phyloP scores from a whole-genome alignment of 2,329 filamentous ascomycete species.

The Neopestalotiopsis rosae region DNA sequence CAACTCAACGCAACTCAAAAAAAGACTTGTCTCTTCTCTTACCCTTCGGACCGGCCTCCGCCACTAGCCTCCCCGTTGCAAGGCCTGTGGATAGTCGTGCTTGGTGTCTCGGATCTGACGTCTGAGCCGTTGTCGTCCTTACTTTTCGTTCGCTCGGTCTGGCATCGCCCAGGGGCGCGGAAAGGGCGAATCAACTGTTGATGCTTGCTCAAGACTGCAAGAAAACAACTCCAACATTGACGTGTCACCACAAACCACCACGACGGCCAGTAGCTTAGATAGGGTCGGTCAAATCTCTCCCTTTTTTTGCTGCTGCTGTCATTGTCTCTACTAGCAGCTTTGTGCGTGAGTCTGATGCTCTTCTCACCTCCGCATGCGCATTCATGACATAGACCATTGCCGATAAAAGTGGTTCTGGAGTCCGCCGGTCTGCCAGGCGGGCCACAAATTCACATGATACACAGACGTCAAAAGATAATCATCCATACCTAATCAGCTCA shows the following conservation, averaged over 20 bases:
- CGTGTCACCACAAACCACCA: conserved; percentile 29
- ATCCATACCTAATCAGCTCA: conserved; percentile 3
- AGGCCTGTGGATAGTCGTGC: conserved; percentile 1
- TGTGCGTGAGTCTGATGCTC: conserved; percentile 20
- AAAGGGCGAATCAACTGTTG: conserved; percentile 22
- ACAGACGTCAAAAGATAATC: conserved; percentile 10
- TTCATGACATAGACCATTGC: conserved; percentile 16
- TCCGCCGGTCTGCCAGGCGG: background rate
- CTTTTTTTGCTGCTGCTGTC: conserved; percentile 21
- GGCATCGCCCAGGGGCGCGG: conserved; percentile 13
- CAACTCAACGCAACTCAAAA: background rate
- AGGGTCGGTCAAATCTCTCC: conserved; percentile 25
- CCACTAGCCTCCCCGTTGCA: conserved; percentile 2
- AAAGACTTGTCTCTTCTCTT: background rate
- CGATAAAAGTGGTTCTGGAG: conserved; percentile 15
- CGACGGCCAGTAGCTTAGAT: conserved; percentile 23
- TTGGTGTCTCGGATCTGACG: conserved; percentile 15
- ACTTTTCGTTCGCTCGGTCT: conserved; percentile 16
- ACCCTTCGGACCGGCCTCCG: background rate
- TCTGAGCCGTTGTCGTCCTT: conserved; percentile 15
- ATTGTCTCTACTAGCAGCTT: conserved; percentile 16
- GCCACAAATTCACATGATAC: conserved; percentile 13
- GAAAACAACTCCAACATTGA: conserved; percentile 22
- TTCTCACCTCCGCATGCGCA: conserved; percentile 11
- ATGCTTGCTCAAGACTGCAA: conserved; percentile 20